Percentiles rank a stretch among this genome's conserved stretches.
Evolutionary conservation across 768 basidiomycete genomes (phyloP).

Genomic region (Mrakia blollopis): DNA sequence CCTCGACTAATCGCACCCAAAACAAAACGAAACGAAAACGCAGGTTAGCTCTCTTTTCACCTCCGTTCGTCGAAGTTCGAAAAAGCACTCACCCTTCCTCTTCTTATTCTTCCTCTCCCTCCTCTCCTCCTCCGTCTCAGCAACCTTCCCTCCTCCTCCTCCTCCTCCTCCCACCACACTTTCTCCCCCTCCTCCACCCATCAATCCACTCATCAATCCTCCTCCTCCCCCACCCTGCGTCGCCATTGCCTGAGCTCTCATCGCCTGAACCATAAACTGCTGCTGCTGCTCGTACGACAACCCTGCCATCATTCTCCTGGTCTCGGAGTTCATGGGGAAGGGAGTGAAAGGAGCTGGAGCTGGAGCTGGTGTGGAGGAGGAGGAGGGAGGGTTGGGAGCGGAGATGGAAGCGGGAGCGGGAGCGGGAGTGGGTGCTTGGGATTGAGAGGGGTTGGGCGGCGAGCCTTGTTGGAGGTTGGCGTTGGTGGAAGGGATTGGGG

Average conservation of each 20-base stretch:
- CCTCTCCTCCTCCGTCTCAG: constrained; percentile 49
- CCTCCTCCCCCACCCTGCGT: constrained; percentile 37
- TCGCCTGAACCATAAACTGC: constrained; percentile 27
- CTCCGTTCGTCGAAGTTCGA: not conserved
- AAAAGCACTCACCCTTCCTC: constrained; percentile 57
- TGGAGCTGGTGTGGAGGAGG: not conserved
- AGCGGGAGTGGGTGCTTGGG: not conserved
- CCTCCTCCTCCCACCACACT: constrained; percentile 40
- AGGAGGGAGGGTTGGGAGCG: not conserved
- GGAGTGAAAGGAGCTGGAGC: not conserved
- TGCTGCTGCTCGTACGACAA: constrained; percentile 29
- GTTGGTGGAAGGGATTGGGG: not conserved
- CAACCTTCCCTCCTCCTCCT: constrained; percentile 31
- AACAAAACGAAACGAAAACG: not conserved
- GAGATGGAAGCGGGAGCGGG: no score
- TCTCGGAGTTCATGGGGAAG: constrained; percentile 5
- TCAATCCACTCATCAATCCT: constrained; percentile 45
- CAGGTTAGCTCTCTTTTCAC: not conserved
- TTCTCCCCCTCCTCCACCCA: not conserved
- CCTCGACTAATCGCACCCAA: not conserved
- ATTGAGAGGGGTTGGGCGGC: not conserved
- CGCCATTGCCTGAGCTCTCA: constrained; percentile 28
- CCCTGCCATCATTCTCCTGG: constrained; percentile 21
- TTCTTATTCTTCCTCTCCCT: constrained; percentile 74
- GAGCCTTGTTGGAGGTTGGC: no score